Conservation (phyloP, 2,329 filamentous ascomycete species). For the Phoma sp. region DNA sequence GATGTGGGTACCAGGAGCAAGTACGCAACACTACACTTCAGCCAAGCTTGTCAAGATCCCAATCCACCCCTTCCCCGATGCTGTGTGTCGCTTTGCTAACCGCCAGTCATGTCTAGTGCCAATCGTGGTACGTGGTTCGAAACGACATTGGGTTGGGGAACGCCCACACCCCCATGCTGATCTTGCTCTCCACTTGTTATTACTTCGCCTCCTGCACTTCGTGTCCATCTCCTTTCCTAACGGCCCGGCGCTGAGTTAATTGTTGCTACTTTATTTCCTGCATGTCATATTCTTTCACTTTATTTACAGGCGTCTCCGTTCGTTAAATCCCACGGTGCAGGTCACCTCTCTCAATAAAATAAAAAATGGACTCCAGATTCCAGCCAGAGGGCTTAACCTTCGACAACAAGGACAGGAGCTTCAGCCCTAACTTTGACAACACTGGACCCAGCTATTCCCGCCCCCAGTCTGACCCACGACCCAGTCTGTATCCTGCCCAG, state of each 20-base stretch:
- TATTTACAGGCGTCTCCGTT: constrained; percentile 26
- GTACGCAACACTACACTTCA: constrained; percentile 39
- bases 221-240: constrained; percentile 24
- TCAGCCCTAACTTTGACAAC: constrained; percentile 29
- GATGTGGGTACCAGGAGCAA: constrained; percentile 39
- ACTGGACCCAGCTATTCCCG: constrained; percentile 18
- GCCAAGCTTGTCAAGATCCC: constrained; percentile 38
- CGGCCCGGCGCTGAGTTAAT: constrained; percentile 35
- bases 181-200: constrained; percentile 30
- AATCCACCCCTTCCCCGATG: constrained; percentile 30
- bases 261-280: constrained; percentile 19
- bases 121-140: constrained; percentile 34
- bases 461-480: constrained; percentile 19
- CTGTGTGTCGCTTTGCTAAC: constrained; percentile 30
- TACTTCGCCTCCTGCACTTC: constrained; percentile 29
- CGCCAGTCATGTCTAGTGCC: constrained; percentile 28
- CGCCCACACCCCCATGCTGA: constrained; percentile 22
- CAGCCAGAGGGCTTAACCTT: constrained; percentile 35
- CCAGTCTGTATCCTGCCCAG: constrained; percentile 21
- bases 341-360: constrained; percentile 34
- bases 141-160: constrained; percentile 32
- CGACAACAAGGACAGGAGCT: constrained; percentile 30
- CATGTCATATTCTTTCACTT: constrained; percentile 18
- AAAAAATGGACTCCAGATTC: constrained; percentile 40
- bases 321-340: constrained; percentile 36